Base-by-base conservation (phyloP, 2,329 filamentous ascomycete species). In the Aureobasidium sp. region DNA sequence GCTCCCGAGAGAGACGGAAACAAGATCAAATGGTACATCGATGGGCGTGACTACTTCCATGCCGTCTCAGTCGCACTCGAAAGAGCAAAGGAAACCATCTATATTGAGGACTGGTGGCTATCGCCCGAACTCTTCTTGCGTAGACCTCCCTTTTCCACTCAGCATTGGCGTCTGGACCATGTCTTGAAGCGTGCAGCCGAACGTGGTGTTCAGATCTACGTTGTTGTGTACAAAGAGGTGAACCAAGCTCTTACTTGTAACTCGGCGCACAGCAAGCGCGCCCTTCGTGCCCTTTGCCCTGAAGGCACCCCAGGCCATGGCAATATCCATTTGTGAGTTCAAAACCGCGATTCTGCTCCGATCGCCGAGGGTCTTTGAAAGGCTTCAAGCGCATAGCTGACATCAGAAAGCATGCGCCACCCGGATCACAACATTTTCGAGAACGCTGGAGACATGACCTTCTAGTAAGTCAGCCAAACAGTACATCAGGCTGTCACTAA, bases 61-160 rank as follows among this genome's bases (percentile, higher is more conserved):
- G 88, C 94, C 21, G 91, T 99, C 11, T 95, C 91, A 0, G 85
- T 87, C 37, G 93, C 92, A 0, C 80, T 97, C n/a, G 92, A 97
- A 65, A 82, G 86, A 63, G 94, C 94, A 41, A 89, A 89, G 70
- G 93, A 97, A 75, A 88, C 88, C 49, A 97, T 99, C 68, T 99
- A 97, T 74, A 95, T 99, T 66, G 88, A 82, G 63, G 94, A 97
- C 71, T 99, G 93, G 94, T 97, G 94, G 94, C 78, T 97, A 15
- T 95, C 90, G 3, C 94, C 90, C 0, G 90, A 94, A 74, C 76
- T 94, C 65, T 96, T 93, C 75, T 75, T 99, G 65, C 86, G 94
- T 41, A 83, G 94, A 25, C 92, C 94, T 1, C 90, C 94, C 0
- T 87, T 88, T 66, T 82, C 82, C 70, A 88, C 91, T 66, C 90